Evolutionary conservation across 2,329 filamentous ascomycete genomes (phyloP).

Genomic region (Phaeosphaeriaceae sp.): DNA sequence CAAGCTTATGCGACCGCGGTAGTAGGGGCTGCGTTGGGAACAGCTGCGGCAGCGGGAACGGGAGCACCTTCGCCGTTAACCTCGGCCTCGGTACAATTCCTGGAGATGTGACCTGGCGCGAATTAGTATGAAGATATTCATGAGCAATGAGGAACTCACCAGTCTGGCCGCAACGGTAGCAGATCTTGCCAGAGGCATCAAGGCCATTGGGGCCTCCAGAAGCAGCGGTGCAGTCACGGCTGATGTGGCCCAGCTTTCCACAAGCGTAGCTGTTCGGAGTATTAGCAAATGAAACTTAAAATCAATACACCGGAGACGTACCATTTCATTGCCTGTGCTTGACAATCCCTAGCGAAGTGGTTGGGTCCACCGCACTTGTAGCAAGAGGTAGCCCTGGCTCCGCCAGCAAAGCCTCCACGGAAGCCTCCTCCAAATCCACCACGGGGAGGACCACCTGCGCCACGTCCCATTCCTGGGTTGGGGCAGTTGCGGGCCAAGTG

Average conservation of each 20-base stretch:
- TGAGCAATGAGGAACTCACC: constrained; percentile 44
- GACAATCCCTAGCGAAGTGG: constrained; percentile 98
- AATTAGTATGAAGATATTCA: not conserved
- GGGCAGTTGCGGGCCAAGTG: constrained; percentile 92
- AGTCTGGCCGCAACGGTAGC: constrained; percentile 95
- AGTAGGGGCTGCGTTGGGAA: constrained; percentile 52
- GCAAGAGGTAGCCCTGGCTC: constrained; percentile 70
- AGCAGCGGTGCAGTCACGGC: constrained; percentile 91
- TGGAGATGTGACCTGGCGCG: constrained; percentile 77
- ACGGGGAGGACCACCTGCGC: constrained; percentile 70
- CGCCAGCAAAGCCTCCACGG: constrained; percentile 77
- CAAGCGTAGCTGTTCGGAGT: not conserved
- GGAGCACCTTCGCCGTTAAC: constrained; percentile 52
- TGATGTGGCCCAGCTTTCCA: constrained; percentile 74
- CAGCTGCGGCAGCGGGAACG: constrained; percentile 25
- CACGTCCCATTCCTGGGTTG: constrained; percentile 73
- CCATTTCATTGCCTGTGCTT: constrained; percentile 98
- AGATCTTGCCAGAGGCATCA: constrained; percentile 96
- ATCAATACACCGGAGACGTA: constrained; percentile 83
- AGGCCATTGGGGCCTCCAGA: constrained; percentile 81
- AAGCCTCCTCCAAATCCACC: constrained; percentile 73
- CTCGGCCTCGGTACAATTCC: constrained; percentile 86
- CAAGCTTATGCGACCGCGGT: constrained; percentile 45
- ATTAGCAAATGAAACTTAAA: not conserved
- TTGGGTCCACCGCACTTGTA: constrained; percentile 85